These are phyloP conservation scores for Aotearoamyces nothofagi DNA, from an alignment of 2,329 filamentous ascomycete genomes.

Conservation along the genomic window DNA sequence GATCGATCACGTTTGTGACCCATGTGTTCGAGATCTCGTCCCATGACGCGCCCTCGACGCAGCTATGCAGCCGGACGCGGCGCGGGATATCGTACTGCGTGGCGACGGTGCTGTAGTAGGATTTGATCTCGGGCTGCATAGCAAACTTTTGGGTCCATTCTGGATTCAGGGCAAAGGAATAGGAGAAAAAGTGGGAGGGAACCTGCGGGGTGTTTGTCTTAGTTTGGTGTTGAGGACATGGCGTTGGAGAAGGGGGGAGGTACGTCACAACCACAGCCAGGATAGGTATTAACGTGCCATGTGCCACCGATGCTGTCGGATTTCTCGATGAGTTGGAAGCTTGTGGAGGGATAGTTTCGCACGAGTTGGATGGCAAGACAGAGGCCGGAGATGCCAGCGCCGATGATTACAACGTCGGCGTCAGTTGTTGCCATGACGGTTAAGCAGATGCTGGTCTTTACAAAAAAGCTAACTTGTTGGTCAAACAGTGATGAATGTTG, in stretches of 20 bases:
- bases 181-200: constrained; percentile 1
- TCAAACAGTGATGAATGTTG: no score
- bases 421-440: no score
- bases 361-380: neutral
- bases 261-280: constrained; percentile 2
- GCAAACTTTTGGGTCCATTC: neutral
- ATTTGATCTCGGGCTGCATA: constrained; percentile 1
- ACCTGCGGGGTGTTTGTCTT: neutral
- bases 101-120: neutral
- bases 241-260: neutral
- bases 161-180: constrained; percentile 1
- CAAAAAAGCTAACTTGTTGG: no score
- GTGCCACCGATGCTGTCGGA: constrained; percentile 17
- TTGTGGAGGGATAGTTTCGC: neutral
- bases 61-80: neutral
- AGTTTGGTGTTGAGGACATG: neutral
- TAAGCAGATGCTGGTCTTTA: no score
- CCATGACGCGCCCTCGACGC: neutral
- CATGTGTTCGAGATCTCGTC: neutral
- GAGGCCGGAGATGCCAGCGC: neutral
- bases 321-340: constrained; percentile 1
- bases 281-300: constrained; percentile 24
- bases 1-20: neutral
- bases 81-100: constrained; percentile 1
- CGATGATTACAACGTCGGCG: neutral